Base-by-base conservation (phyloP, 169 alveolate species). In the Plasmodium gonderi region DNA sequence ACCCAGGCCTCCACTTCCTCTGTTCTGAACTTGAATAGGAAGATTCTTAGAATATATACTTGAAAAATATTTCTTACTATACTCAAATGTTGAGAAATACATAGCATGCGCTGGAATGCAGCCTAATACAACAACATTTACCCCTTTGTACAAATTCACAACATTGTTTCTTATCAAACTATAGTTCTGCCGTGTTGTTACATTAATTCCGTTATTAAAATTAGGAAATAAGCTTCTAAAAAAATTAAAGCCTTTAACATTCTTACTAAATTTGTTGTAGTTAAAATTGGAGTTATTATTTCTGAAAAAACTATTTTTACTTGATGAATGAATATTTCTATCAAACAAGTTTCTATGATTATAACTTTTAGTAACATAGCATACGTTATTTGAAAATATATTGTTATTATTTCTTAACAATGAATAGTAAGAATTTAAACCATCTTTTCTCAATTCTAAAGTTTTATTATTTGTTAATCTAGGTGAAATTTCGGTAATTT, bases 41-140 rank as follows among this genome's bases (percentile, higher is more conserved):
- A 31, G 9, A 64, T 76, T 77, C 67, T 77, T 65, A 44, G 94
- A 23, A 36, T 17, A 33, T n/a, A 76, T 38, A 51, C 76, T 69
- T 49, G 83, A 47, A 47, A 74, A 74, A 51, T 82, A 92, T 23
- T 72, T 92, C 81, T 75, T 82, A 75, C 85, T 54, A 33, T 60
- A 85, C 44, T 85, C 92, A 83, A 76, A 76, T 42, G 93, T 65
- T 26, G 93, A 89, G 91, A 99, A 99, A 95, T 97, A 97, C 14
- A 98, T 83, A 40, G 99, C 99, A 91, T 99, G 99, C n/a, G 99
- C 99, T 2, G 99, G 99, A 87, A 99, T 95, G 91, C 99, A 98
- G 4, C 99, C 99, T 40, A 96, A 91, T n/a, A 98, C 97, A 36
- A 98, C 98, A 11, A 98, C 99, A 20, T 97, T 93, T 65, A 96